phyloP scores from a whole-genome alignment of 805 yeast genomes.

The Candida andamanensis region DNA sequence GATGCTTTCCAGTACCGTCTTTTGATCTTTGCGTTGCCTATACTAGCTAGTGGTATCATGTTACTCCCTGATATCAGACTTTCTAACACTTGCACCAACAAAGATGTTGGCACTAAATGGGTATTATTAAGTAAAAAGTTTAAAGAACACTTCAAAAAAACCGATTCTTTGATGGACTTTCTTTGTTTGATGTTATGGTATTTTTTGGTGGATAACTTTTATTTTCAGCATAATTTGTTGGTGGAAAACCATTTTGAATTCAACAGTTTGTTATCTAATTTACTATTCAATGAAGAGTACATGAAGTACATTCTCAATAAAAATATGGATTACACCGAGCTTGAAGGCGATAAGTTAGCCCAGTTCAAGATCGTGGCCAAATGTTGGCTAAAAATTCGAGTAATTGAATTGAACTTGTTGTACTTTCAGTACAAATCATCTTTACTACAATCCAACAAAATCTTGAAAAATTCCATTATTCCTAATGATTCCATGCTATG shows the following conservation, averaged over 20 bases:
- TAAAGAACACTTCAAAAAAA: conserved; percentile 12
- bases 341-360: background rate
- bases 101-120: conserved; percentile 14
- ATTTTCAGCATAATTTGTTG: conserved; percentile 13
- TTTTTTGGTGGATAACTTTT: conserved; percentile 18
- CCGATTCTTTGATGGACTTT: conserved; percentile 20
- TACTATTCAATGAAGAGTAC: conserved; percentile 11
- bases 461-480: conserved; percentile 19
- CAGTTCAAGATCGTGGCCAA: conserved; percentile 16
- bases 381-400: conserved; percentile 24
- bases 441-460: conserved; percentile 17
- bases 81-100: conserved; percentile 3
- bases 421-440: conserved; percentile 26
- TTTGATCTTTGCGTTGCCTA: conserved; percentile 15
- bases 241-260: conserved; percentile 24
- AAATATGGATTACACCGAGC: conserved; percentile 4
- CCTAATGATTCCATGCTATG: conserved; percentile 18
- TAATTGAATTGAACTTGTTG: conserved; percentile 21
- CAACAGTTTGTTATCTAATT: conserved; percentile 17
- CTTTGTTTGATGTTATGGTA: conserved; percentile 23
- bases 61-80: conserved; percentile 5
- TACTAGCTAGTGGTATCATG: conserved; percentile 18
- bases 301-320: conserved; percentile 9
- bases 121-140: conserved; percentile 15
- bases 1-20: conserved; percentile 12